Base-by-base conservation (phyloP, 2,329 filamentous ascomycete genomes). In the Gnomoniopsis smithogilvyi region DNA sequence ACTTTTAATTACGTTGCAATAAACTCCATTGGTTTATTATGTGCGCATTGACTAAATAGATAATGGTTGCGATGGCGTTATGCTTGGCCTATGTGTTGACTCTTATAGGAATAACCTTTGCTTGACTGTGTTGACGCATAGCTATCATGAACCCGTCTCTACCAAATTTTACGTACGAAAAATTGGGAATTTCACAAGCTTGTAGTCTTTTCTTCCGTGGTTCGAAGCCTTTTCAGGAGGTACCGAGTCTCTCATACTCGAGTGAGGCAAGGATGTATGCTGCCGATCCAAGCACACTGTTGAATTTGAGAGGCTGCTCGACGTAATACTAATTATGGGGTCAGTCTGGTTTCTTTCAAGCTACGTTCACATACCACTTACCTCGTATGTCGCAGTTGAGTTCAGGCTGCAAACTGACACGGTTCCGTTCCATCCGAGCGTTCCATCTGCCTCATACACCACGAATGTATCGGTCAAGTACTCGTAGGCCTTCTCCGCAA, bases 321-420 rank as follows among this genome's bases (percentile, higher is more conserved):
- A 51, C 8, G 36, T 51, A 51, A 34, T 51, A 51, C 49, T 51
- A 51, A 34, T 12, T 22, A 17, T 10, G 34, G 15, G 21, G 24
- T 51, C 33, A 51, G 49, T 19, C 7, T 17, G 14, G 11, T 22
- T 15, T 17, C 26, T 34, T 4, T 3, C n/a, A n/a, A n/a, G n/a
- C n/a, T n/a, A n/a, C 36, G 36, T 7, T 41, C 36, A 41, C 17
- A 36, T 3, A 14, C n/a, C 17, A 61, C 72, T 68, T 63, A 78
- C 76, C 67, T 78, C 73, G 64, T 78, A 81, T 21, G 69, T 71
- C 11, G 74, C 78, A 62, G 74, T 69, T 3, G 73, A 72, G 61
- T 72, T 74, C 63, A 81, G 65, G 62, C 74, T 78, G 46, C 78
- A 77, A 12, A 81, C 78, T 34, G 69, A 65, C 2, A 80, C 78